Percentiles rank a stretch among this genome's conserved stretches.
Evolutionary conservation across 768 basidiomycete genomes (phyloP).

Genomic region (Galerina sulciceps): DNA sequence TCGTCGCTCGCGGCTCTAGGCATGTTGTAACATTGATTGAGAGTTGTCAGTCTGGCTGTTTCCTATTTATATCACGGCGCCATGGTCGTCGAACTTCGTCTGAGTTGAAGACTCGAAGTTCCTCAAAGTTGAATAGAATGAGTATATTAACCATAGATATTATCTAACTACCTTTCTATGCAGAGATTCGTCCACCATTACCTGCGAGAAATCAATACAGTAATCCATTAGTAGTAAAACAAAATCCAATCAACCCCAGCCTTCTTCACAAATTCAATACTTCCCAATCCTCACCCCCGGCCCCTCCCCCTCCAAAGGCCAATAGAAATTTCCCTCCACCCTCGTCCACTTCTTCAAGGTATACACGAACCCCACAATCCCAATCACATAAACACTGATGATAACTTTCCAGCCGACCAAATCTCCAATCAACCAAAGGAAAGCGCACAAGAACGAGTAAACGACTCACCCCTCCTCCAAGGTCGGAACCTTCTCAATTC

Average conservation of each 20-base stretch:
- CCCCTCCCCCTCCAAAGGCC: conserved; percentile 17
- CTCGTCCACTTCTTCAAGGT: conserved; percentile 41
- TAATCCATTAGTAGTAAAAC: not conserved
- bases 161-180: too few species aligned
- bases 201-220: not conserved
- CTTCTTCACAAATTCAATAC: not conserved
- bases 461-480: conserved; percentile 51
- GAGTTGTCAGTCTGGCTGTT: too few species aligned
- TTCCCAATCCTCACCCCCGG: not conserved
- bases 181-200: too few species aligned
- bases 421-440: too few species aligned
- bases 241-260: not conserved
- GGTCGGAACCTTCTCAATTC: conserved; percentile 61
- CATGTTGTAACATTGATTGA: too few species aligned
- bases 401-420: conserved; percentile 57
- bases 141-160: too few species aligned
- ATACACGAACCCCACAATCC: conserved; percentile 60
- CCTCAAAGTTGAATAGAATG: too few species aligned
- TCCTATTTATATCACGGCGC: too few species aligned
- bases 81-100: too few species aligned
- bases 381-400: conserved; percentile 54
- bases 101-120: not conserved
- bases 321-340: conserved; percentile 25
- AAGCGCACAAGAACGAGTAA: conserved; percentile 9
- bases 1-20: too few species aligned